Percentiles rank a stretch among this genome's conserved stretches.
Evolutionary conservation across 2,329 filamentous ascomycete genomes (phyloP).

Genomic region (Dryadomyces sulphureus): DNA sequence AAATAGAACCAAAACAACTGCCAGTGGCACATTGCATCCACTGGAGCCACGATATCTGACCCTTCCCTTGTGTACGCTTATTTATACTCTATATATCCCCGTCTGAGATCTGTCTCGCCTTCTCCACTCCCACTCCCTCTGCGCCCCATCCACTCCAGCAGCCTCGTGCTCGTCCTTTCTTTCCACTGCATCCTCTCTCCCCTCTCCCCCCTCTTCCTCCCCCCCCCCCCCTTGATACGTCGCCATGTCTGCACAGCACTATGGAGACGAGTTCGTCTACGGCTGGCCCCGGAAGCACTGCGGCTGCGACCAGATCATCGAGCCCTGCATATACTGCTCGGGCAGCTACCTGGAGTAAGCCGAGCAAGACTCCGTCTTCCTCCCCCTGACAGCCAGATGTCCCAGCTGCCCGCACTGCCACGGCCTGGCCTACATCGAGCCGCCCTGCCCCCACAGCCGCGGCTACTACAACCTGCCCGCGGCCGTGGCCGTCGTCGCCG

Average conservation of each 20-base stretch:
- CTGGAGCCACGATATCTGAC: background rate
- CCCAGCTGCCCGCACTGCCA: constrained; percentile 6
- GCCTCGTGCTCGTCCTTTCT: background rate
- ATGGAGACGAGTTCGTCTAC: constrained; percentile 9
- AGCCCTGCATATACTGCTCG: constrained; percentile 8
- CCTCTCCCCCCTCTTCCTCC: background rate
- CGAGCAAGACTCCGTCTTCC: background rate
- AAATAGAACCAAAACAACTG: background rate
- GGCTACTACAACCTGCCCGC: background rate
- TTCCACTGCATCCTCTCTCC: background rate
- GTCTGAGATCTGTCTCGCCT: background rate
- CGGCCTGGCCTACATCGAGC: constrained; percentile 7
- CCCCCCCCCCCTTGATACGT: background rate
- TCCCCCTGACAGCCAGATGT: constrained; percentile 1
- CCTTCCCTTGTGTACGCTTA: background rate
- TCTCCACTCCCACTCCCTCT: background rate
- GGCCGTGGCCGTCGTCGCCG: background rate
- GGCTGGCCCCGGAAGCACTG: constrained; percentile 9
- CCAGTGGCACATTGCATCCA: background rate
- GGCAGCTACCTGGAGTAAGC: constrained; percentile 10
- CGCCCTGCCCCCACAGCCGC: constrained; percentile 3
- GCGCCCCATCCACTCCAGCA: background rate
- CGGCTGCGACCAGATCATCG: constrained; percentile 9
- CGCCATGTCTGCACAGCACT: background rate
- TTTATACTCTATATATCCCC: background rate